phyloP scores from a whole-genome alignment of 2,329 filamentous ascomycete species.

The Fusarium kyushuense region DNA sequence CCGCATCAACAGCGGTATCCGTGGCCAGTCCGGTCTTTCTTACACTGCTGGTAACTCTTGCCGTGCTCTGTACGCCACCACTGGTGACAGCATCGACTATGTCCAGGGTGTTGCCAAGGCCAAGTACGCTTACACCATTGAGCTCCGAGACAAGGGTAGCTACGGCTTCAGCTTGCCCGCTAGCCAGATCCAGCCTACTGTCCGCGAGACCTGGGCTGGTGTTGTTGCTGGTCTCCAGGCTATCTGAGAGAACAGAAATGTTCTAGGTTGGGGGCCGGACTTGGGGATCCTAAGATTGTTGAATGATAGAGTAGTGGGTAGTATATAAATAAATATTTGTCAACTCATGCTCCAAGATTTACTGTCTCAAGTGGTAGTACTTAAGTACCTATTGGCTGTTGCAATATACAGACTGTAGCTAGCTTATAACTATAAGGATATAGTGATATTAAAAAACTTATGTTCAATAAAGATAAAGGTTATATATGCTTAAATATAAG shows the following conservation, averaged over 20 bases:
- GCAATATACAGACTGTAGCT: no score
- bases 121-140: slow-evolving; percentile 57
- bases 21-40: slow-evolving; percentile 16
- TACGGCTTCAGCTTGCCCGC: slow-evolving; percentile 59
- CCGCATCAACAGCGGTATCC: slow-evolving; percentile 25
- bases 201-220: slow-evolving; percentile 34
- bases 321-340: background rate
- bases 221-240: slow-evolving; percentile 26
- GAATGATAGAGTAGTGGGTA: background rate
- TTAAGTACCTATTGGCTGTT: no score
- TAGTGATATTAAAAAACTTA: no score
- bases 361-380: no score
- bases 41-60: slow-evolving; percentile 64
- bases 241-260: background rate
- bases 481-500: no score
- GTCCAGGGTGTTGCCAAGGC: slow-evolving; percentile 57
- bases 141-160: slow-evolving; percentile 54
- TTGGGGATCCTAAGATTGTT: background rate
- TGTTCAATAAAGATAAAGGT: no score
- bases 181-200: slow-evolving; percentile 52
- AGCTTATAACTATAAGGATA: no score
- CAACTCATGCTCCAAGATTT: no score
- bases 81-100: slow-evolving; percentile 61
- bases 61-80: slow-evolving; percentile 70
- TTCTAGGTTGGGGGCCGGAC: rapidly evolving